Conservation (phyloP, 75 land plant species). For the Cryptomeria japonica region DNA sequence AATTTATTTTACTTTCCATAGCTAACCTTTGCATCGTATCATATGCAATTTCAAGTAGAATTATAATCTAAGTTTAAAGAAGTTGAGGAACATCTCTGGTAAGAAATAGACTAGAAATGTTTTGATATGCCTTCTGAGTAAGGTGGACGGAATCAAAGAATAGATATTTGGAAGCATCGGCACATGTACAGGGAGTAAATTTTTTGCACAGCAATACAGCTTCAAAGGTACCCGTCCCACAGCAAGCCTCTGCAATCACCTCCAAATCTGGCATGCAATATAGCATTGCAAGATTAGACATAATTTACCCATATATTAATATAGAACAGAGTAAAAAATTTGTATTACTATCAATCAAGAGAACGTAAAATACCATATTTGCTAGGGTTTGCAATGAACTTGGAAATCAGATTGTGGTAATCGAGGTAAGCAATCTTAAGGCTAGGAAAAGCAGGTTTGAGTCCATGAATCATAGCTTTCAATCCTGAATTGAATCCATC, state of each 20-base stretch:
- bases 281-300: not conserved
- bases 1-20: too few relatives aligned
- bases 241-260: conserved; percentile 17
- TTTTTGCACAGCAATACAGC: conserved; percentile 14
- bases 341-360: too few relatives aligned
- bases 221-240: conserved; percentile 20
- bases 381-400: not conserved
- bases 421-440: not conserved
- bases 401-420: not conserved
- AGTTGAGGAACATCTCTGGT: conserved; percentile 5
- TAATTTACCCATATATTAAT: too few relatives aligned
- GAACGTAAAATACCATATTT: not conserved
- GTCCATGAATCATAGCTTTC: not conserved
- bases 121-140: conserved; percentile 15
- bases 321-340: too few relatives aligned
- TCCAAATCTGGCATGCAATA: conserved; percentile 17
- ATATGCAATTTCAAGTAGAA: too few relatives aligned
- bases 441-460: not conserved
- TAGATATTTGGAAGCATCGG: conserved; percentile 17
- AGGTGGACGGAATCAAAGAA: conserved; percentile 29
- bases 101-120: conserved; percentile 2
- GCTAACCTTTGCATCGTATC: too few relatives aligned
- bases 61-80: not conserved
- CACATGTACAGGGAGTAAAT: conserved; percentile 15
- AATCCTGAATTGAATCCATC: not conserved